Evolutionary conservation across 257 asterid genomes (phyloP).

Genomic region (Lantana camara): DNA sequence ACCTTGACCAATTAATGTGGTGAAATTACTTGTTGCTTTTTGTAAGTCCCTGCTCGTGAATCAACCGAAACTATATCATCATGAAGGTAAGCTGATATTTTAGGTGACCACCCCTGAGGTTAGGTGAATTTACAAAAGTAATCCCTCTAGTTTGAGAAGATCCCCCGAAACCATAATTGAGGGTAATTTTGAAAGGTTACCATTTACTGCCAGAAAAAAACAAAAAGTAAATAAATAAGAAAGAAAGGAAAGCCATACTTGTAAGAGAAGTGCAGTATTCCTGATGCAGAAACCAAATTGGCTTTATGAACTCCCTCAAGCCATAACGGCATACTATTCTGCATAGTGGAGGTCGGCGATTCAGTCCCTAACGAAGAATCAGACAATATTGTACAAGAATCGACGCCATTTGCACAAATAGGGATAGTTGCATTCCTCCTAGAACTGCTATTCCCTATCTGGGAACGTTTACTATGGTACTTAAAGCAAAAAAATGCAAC

Average conservation of each 20-base stretch:
- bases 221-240: too few relatives aligned
- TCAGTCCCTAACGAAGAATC: slow-evolving; percentile 87
- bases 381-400: slow-evolving; percentile 64
- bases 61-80: slow-evolving; percentile 29
- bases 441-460: slow-evolving; percentile 83
- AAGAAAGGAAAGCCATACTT: slow-evolving; percentile 47
- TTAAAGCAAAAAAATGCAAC: slow-evolving; percentile 59
- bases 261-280: slow-evolving; percentile 82
- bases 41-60: slow-evolving; percentile 78
- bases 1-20: slow-evolving; percentile 91
- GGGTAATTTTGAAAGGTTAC: too few relatives aligned
- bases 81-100: not conserved
- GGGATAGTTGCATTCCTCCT: slow-evolving; percentile 76
- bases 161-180: too few relatives aligned
- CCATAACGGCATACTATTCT: slow-evolving; percentile 52
- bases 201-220: slow-evolving; percentile 6
- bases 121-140: too few relatives aligned
- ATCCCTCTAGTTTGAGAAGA: too few relatives aligned
- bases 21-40: slow-evolving; percentile 83
- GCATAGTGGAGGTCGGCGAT: slow-evolving; percentile 58
- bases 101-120: too few relatives aligned
- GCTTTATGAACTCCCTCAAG: slow-evolving; percentile 63
- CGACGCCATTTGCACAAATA: slow-evolving; percentile 72
- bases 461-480: slow-evolving; percentile 59
- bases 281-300: slow-evolving; percentile 67